Base-by-base conservation (phyloP, 2,329 filamentous ascomycete species). In the Teratosphaeria pseudoeucalypti region DNA sequence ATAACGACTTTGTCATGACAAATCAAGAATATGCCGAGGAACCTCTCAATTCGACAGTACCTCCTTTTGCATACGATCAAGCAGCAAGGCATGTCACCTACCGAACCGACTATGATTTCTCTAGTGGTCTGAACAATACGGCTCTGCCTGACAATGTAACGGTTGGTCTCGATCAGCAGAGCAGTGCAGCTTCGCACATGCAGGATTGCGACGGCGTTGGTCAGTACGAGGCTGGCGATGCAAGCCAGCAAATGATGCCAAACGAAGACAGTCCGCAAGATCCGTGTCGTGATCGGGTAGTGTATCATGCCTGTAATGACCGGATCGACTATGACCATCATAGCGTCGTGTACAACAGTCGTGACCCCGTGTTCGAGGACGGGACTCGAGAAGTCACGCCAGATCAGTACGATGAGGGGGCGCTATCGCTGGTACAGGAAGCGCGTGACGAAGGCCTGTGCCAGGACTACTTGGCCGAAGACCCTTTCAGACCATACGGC, bases 391-490 rank as follows among this genome's bases (percentile, higher is more conserved):
- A 19, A 49, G 6, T 19, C n/a, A 23, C 16, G 19, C 19, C 43
- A 11, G 43, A 23, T 19, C 43, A 19, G n/a, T n/a, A 49, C 19
- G 16, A 19, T n/a, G 19, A 49, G 4, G 43, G 23, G 43, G 19
- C 19, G 43, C 43, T n/a, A 56, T 56, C 55, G 32, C n/a, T 58
- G 16, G 14, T 27, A 7, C 54, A 59, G 19, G 23, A 56, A 56
- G 58, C 58, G 19, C 54, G 54, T 7, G 19, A 12, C 19, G 27
- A 56, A 11, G 58, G 54, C 10, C 58, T 59, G 19, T 59, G 54
- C 37, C 43, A 37, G 23, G 39, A 59, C 34, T 59, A 59, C 47
- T n/a, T 37, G 27, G 10, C 34, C 11, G 54, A 52, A n/a, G 37
- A 59, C 27, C 53, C 54, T 32, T 52, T 56, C n/a, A n/a, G n/a